Conservation (phyloP, 371 early-diverging fungal genomes). For the Paraphysoderma sedebokerense region DNA sequence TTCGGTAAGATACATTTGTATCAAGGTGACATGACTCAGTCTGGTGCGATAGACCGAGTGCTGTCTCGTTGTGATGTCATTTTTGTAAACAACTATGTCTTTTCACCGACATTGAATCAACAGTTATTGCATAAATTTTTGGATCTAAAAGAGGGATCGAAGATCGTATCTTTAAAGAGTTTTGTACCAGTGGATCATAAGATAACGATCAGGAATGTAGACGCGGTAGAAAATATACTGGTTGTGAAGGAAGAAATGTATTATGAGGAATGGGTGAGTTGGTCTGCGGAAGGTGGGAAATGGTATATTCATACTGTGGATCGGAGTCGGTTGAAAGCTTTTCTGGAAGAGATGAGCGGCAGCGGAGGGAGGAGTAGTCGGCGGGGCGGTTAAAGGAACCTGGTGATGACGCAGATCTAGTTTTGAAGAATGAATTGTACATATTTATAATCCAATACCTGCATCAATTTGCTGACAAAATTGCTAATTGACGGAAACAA, state of each 20-base stretch:
- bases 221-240: constrained; percentile 71
- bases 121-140: constrained; percentile 60
- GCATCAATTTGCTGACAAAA: no score
- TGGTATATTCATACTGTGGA: constrained; percentile 77
- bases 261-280: constrained; percentile 68
- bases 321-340: constrained; percentile 39
- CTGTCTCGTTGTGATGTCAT: constrained; percentile 60
- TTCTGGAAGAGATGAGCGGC: no score
- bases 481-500: no score
- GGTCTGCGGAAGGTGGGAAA: constrained; percentile 76
- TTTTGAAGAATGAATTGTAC: no score
- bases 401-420: no score
- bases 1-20: constrained; percentile 14
- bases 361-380: no score
- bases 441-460: no score
- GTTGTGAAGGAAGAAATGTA: constrained; percentile 53
- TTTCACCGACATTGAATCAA: constrained; percentile 67
- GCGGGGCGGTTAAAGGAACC: no score
- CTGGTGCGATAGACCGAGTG: constrained; percentile 10
- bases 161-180: constrained; percentile 56
- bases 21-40: constrained; percentile 39
- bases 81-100: constrained; percentile 88
- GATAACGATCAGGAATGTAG: constrained; percentile 52
- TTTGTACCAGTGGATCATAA: constrained; percentile 65
- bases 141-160: constrained; percentile 79